These are phyloP conservation scores for Lizonia empirigonia DNA, from an alignment of 2,329 filamentous ascomycete genomes.

Conservation along the genomic window DNA sequence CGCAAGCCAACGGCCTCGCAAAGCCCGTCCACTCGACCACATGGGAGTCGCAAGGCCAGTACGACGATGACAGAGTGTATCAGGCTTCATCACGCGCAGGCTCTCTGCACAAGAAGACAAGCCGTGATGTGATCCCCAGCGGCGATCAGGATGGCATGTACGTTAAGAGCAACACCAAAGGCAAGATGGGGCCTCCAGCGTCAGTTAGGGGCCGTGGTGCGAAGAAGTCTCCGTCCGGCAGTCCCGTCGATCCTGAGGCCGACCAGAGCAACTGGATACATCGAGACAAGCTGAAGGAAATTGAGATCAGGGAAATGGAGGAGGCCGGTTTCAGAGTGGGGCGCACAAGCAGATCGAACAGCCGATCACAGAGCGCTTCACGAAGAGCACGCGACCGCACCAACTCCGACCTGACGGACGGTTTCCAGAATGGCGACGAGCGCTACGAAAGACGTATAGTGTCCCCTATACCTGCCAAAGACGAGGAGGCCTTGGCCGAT, in stretches of 20 bases:
- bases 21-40: slow-evolving; percentile 40
- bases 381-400: slow-evolving; percentile 37
- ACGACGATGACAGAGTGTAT: slow-evolving; percentile 33
- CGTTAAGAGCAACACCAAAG: slow-evolving; percentile 42
- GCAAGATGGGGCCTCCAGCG: slow-evolving; percentile 20
- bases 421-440: slow-evolving; percentile 34
- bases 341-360: slow-evolving; percentile 49
- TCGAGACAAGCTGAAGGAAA: slow-evolving; percentile 79
- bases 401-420: slow-evolving; percentile 40
- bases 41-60: slow-evolving; percentile 37
- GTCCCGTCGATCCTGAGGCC: slow-evolving; percentile 30
- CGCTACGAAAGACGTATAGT: slow-evolving; percentile 39
- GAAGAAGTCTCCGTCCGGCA: slow-evolving; percentile 34
- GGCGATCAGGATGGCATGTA: slow-evolving; percentile 55
- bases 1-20: slow-evolving; percentile 43
- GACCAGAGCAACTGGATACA: slow-evolving; percentile 83
- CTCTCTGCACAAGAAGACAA: slow-evolving; percentile 48
- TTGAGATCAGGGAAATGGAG: slow-evolving; percentile 80
- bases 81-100: slow-evolving; percentile 44
- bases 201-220: slow-evolving; percentile 20
- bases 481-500: slow-evolving; percentile 46
- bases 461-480: slow-evolving; percentile 50
- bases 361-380: slow-evolving; percentile 42
- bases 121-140: slow-evolving; percentile 51
- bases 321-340: slow-evolving; percentile 72